These are phyloP conservation scores for Coprinellus micaceus DNA, from an alignment of 768 basidiomycete genomes.

Conservation along the genomic window DNA sequence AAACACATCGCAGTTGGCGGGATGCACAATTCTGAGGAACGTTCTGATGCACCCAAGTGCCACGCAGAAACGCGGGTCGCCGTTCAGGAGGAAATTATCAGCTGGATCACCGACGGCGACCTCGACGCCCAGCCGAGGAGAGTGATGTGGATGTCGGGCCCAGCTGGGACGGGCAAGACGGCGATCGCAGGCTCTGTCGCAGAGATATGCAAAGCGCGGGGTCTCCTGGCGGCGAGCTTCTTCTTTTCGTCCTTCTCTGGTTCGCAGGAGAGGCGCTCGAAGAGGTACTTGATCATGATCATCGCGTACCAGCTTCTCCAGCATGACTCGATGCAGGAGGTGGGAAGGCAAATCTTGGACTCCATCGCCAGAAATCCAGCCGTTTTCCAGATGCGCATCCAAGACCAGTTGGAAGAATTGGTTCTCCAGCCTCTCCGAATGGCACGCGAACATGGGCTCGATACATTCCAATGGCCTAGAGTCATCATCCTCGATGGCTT, in stretches of 20 bases:
- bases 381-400: background rate
- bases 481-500: constrained; percentile 12
- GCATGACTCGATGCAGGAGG: background rate
- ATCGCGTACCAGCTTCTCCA: background rate
- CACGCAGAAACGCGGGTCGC: constrained; percentile 9
- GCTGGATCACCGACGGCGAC: constrained; percentile 1
- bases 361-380: background rate
- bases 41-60: constrained; percentile 4
- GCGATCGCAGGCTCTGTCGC: constrained; percentile 9
- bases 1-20: constrained; percentile 1
- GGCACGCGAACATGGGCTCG: background rate
- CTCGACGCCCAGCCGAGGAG: background rate
- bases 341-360: background rate
- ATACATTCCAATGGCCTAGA: background rate
- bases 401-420: background rate
- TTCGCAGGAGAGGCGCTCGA: background rate
- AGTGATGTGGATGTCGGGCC: constrained; percentile 6
- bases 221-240: constrained; percentile 7
- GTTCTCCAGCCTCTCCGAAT: background rate
- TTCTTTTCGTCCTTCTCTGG: constrained; percentile 8
- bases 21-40: constrained; percentile 10
- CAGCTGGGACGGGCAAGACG: constrained; percentile 10
- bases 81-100: constrained; percentile 4
- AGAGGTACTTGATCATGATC: background rate
- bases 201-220: background rate